These are phyloP conservation scores for Oleoguttula mirabilis DNA, from an alignment of 495 filamentous ascomycete genomes.

Conservation along the genomic window DNA sequence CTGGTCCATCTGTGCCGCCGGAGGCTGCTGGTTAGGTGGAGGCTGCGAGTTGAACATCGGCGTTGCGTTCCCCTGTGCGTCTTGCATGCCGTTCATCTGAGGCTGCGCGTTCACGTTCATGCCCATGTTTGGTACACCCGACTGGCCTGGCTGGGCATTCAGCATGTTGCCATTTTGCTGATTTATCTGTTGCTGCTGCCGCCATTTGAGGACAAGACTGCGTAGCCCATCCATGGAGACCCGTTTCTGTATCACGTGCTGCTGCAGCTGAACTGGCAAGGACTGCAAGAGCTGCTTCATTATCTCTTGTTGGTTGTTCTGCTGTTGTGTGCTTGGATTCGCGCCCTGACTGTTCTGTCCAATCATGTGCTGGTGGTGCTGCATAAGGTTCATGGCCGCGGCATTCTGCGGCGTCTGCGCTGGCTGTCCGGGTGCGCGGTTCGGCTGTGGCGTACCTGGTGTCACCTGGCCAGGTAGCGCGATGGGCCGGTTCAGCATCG, in stretches of 20 bases:
- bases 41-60: conserved; percentile 14
- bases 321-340: not conserved
- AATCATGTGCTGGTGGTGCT: conserved; percentile 17
- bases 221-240: no score
- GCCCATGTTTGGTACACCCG: conserved; percentile 4
- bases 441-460: conserved; percentile 15
- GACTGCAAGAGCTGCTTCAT: not conserved
- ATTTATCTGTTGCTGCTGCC: not conserved
- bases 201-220: not conserved
- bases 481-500: conserved; percentile 50
- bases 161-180: not conserved
- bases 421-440: conserved; percentile 2
- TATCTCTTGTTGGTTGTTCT: conserved; percentile 1
- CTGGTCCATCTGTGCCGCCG: conserved; percentile 13
- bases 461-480: conserved; percentile 25
- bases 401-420: conserved; percentile 12
- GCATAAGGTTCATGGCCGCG: conserved; percentile 5
- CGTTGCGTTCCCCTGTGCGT: not conserved
- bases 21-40: conserved; percentile 10
- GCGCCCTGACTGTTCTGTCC: conserved; percentile 10
- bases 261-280: not conserved
- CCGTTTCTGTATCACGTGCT: not conserved
- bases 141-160: not conserved
- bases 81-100: not conserved
- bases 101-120: not conserved